Conservation (phyloP, 352 stramenopile genomes). For the Pilasporangium apinafurcum region DNA sequence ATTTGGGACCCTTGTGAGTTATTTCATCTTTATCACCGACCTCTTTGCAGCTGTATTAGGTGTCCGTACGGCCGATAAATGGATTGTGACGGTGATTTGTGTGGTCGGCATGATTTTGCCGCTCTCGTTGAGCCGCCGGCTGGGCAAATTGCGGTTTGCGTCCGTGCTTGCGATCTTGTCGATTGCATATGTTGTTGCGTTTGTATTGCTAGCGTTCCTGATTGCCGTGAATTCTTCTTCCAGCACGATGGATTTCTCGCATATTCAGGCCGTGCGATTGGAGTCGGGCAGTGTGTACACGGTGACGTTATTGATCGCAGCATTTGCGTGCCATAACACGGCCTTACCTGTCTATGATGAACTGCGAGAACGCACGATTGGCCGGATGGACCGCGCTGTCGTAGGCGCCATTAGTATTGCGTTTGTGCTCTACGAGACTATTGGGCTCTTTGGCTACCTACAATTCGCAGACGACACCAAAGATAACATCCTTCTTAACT, state of each 20-base stretch:
- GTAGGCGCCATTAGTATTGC: conserved; percentile 49
- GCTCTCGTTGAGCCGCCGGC: conserved; percentile 44
- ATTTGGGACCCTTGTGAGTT: conserved; percentile 75
- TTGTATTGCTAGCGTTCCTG: conserved; percentile 48
- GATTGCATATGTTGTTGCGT: conserved; percentile 61
- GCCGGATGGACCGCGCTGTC: conserved; percentile 61
- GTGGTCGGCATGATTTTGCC: conserved; percentile 39
- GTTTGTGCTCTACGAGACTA: conserved; percentile 66
- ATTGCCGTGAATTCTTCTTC: conserved; percentile 13
- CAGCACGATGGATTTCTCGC: conserved; percentile 11
- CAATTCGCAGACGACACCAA: conserved; percentile 54
- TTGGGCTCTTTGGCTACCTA: conserved; percentile 64
- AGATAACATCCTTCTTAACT: conserved; percentile 79
- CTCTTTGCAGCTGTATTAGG: conserved; percentile 41
- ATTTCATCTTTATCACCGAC: conserved; percentile 79
- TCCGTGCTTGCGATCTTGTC: conserved; percentile 59
- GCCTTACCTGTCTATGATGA: conserved; percentile 75
- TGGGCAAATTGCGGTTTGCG: conserved; percentile 55
- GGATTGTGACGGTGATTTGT: conserved; percentile 44
- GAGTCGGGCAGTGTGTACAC: conserved; percentile 65
- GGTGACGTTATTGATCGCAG: conserved; percentile 64
- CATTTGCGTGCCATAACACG: conserved; percentile 76
- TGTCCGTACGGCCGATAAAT: conserved; percentile 32
- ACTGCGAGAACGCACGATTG: conserved; percentile 39
- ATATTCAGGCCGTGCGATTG: conserved; percentile 40